Evolutionary conservation across 1,139 yeast genomes (phyloP), one percentile per base, ranked within the genome.

Genomic region (Taphrina betulina): DNA sequence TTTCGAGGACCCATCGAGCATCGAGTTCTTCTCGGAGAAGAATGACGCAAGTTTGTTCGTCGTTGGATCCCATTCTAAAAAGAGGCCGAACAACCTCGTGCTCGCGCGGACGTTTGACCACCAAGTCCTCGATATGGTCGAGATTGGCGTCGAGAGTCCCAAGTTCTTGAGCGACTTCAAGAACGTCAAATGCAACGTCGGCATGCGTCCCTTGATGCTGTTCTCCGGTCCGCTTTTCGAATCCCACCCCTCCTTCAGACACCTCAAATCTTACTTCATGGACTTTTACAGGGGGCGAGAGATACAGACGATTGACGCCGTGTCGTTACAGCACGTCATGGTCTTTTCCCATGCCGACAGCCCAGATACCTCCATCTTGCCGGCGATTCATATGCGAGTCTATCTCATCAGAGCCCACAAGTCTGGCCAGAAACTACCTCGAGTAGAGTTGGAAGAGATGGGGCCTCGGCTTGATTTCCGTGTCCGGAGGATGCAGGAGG

Each of bases 391-490:
- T 67, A 90, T 92, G 78, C 81, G 99, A 72, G 96, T 89, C 23
- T 92, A 92, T 71, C 81, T 84, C 67, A 74, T 94, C 64, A 86
- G 84, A 68, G 82, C 97, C 2, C 84, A 72, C 70, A 82, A 78
- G 68, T 69, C 72, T 28, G 92, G 88, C 50, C 95, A 92, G 67
- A 88, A 86, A 68, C 77, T 88, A 57, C 98, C 98, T 56, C 79
- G 98, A 68, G 90, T 92, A 29, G 98, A 92, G 72, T 75, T 92
- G 53, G 95, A 85, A 60, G 99, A 92, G 71, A 84, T 88, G 64
- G 99, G 99, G 1, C 99, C 99, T 58, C 79, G 98, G 65, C 78
- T 94, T 59, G 97, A 92, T 68, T 92, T 92, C 72, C 82, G 84
- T 65, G 79, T 92, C 61, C 98, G 98, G 51, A 80, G 99, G 73